Base-by-base conservation (phyloP, 331 rosid genomes). In the Malus hybrid region DNA sequence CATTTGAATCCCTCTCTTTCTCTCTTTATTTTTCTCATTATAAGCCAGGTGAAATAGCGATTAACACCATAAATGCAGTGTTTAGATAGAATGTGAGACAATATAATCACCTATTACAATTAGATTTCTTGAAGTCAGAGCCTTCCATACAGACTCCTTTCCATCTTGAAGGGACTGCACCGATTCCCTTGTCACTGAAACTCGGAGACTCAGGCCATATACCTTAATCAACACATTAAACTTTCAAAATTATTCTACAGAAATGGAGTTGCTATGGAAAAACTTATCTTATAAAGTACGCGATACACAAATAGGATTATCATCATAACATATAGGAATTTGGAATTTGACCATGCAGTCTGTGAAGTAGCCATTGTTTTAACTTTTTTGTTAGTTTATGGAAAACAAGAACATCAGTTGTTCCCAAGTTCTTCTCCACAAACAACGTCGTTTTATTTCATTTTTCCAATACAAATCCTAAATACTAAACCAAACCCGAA, bases 161-260 rank as follows among this genome's bases (percentile, higher is more conserved):
- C 98, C 98, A 93, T 86, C 77, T 87, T 68, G 88, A 72, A 78
- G 98, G 98, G 71, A 93, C 83, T 69, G 88, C 81, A 19, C 91
- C 90, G 73, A 91, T 68, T 55, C 96, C 97, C 32, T 81, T 80
- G 52, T 91, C 98, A 39, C 68, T 81, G 79, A 93, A 93, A 80
- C 97, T 89, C 65, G 91, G 91, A 80, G 93, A 88, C 84, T 93
- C 98, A 2, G 98, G 98, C 97, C 97, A 91, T 77, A 93, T 91
- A 24, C 98, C 98, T 91, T 65, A 1, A 73, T 68, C 29, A 85
- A 12, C 11, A 69, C 12, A 72, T 29, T 7, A 7, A 75, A 19
- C 20, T 10, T 14, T 18, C 13, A 56, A 20, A 28, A 32, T 56
- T 57, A 67, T 7, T 18, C 36, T 7, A 27, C 52, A 20, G 15